Base-by-base conservation (phyloP, 108 stramenopile genomes). In the Cyclostephanos invisitatus region DNA sequence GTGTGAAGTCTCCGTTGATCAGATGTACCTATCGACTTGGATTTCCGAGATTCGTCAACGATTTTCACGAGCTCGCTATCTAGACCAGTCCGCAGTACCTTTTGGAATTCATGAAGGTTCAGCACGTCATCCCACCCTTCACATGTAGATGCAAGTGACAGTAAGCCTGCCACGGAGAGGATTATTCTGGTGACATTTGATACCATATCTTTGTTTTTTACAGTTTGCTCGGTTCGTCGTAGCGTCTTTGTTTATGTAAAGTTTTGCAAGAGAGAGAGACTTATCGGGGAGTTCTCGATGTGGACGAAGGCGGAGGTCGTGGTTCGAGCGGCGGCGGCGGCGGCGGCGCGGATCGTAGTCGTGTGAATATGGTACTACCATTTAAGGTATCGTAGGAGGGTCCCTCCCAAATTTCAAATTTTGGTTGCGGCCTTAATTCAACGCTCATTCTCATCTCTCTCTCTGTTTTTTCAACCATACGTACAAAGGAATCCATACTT, bases 31-130 rank as follows among this genome's bases (percentile, higher is more conserved):
- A 46, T 9, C 32, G 63, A 29, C 14, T 70, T 15, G 18, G 44
- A 18, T 36, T 40, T 69, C 15, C 37, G 37, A 18, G 51, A n/a
- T 50, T 36, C 62, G 44, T 62, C 62, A 32, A 57, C n/a, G 18
- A 80, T 80, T 53, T 60, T 80, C 7, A 49, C 67, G 29, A 80
- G 62, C 61, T 80, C 79, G 49, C 59, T 66, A 37, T 80, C 79
- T 9, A 80, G 72, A 51, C 66, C 65, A 18, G 79, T 73, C 51
- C 72, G 71, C 11, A 80, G 53, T 47, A 80, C n/a, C 28, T 62
- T 3, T 47, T 80, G 79, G 57, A 68, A 68, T 50, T 74, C 68
- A 44, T 7, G 27, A 25, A 80, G 67, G 24, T 66, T 46, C 9
- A 77, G 28, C 42, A 27, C 44, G 32, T 11, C 5, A 18, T 42